Evolutionary conservation across 371 early-diverging fungal genomes (phyloP).

Genomic region (Zopfochytrium polystomum): DNA sequence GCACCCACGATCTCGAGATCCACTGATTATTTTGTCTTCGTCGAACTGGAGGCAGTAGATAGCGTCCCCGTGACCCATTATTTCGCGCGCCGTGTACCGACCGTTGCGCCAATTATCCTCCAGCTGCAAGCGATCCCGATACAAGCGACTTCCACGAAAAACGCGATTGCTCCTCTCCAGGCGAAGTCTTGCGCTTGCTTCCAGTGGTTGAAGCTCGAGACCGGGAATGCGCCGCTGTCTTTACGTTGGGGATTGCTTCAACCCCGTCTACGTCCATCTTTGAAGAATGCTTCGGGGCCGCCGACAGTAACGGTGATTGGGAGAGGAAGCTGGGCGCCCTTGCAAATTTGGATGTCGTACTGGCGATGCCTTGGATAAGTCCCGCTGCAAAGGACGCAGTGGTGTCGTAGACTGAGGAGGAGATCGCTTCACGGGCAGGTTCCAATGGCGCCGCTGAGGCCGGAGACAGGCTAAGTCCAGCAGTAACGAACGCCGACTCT

Average conservation of each 20-base stretch:
- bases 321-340: not conserved
- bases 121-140: slow-evolving; percentile 48
- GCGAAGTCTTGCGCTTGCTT: slow-evolving; percentile 25
- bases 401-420: not conserved
- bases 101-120: slow-evolving; percentile 68
- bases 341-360: not conserved
- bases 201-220: not conserved
- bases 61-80: slow-evolving; percentile 79
- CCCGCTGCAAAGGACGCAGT: not conserved
- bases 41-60: slow-evolving; percentile 95
- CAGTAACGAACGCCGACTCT: not conserved
- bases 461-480: not conserved
- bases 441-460: not conserved
- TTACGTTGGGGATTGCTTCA: not conserved
- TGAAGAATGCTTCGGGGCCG: not conserved
- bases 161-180: slow-evolving; percentile 63
- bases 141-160: too few relatives aligned
- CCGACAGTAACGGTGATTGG: not conserved
- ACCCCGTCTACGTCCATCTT: not conserved
- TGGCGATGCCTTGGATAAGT: too few relatives aligned
- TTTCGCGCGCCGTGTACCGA: slow-evolving; percentile 45
- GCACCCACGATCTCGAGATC: slow-evolving; percentile 74
- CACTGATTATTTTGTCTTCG: slow-evolving; percentile 75
- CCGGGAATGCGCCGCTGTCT: not conserved
- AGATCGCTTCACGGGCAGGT: not conserved